Evolutionary conservation across 2,329 filamentous ascomycete species (phyloP).

Genomic region (Tolypocladium cylindrosporum): DNA sequence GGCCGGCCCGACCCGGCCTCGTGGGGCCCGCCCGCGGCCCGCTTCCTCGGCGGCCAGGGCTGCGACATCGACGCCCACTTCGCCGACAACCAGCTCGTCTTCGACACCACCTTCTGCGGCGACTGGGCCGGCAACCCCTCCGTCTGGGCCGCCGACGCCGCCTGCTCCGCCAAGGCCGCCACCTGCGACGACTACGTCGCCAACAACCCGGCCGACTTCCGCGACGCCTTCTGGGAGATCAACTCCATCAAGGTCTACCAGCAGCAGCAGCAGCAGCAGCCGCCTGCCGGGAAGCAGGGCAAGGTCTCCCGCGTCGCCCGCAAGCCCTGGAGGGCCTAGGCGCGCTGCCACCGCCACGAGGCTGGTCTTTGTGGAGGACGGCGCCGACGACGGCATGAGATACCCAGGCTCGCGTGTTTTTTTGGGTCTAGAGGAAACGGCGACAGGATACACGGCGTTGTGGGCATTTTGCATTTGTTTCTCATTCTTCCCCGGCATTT

Average conservation of each 20-base stretch:
- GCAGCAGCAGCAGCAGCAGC: slow-evolving; percentile 2
- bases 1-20: slow-evolving; percentile 50
- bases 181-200: slow-evolving; percentile 66
- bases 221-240: slow-evolving; percentile 67
- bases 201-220: slow-evolving; percentile 59
- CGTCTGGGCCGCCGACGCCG: slow-evolving; percentile 48
- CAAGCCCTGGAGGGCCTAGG: not conserved
- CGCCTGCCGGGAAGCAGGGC: slow-evolving; percentile 1
- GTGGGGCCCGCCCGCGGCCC: slow-evolving; percentile 62
- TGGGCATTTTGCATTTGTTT: not conserved
- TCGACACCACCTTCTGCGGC: slow-evolving; percentile 81
- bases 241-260: slow-evolving; percentile 58
- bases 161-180: slow-evolving; percentile 48
- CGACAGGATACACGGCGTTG: not conserved
- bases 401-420: not conserved
- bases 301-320: not conserved
- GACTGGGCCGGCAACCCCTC: slow-evolving; percentile 61
- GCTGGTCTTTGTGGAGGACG: not conserved
- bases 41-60: slow-evolving; percentile 52
- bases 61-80: slow-evolving; percentile 69
- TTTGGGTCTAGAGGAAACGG: not conserved
- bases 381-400: not conserved
- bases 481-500: not conserved
- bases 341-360: not conserved
- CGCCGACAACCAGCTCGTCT: slow-evolving; percentile 61